Percentiles rank a stretch among this genome's conserved stretches.
These are phyloP conservation scores for Rhododendron simsii DNA, from an alignment of 148 eudicot genomes.

Conservation along the genomic window DNA sequence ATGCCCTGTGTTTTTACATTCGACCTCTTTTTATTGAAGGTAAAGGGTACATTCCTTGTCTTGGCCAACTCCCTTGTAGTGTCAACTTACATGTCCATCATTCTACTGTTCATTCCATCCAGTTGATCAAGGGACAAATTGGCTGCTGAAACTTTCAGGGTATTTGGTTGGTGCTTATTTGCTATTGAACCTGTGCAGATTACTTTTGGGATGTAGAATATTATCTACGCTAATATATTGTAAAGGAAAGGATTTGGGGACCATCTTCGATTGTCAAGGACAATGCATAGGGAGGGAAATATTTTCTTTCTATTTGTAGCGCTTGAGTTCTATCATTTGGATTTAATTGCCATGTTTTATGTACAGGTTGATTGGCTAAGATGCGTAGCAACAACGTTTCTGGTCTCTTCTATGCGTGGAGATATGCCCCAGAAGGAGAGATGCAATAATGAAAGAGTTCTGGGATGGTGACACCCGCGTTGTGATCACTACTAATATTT, in stretches of 20 bases:
- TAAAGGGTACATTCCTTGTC: not conserved
- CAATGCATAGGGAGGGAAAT: not conserved
- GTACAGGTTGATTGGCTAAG: constrained; percentile 95
- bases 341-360: not conserved
- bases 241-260: not conserved
- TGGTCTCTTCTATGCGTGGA: constrained; percentile 94
- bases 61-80: not conserved
- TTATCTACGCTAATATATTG: not conserved
- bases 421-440: constrained; percentile 97
- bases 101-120: not conserved
- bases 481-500: constrained; percentile 84
- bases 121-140: not conserved
- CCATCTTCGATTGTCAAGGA: not conserved
- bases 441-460: constrained; percentile 93
- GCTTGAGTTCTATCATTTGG: not conserved
- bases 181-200: not conserved
- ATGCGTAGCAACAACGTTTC: constrained; percentile 90
- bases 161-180: not conserved
- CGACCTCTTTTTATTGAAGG: not conserved
- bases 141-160: not conserved
- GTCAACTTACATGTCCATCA: not conserved
- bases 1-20: not conserved
- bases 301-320: not conserved
- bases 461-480: constrained; percentile 79
- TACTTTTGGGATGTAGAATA: not conserved